phyloP scores from a whole-genome alignment of 441 rosid genomes.

The Erodium texanum region DNA sequence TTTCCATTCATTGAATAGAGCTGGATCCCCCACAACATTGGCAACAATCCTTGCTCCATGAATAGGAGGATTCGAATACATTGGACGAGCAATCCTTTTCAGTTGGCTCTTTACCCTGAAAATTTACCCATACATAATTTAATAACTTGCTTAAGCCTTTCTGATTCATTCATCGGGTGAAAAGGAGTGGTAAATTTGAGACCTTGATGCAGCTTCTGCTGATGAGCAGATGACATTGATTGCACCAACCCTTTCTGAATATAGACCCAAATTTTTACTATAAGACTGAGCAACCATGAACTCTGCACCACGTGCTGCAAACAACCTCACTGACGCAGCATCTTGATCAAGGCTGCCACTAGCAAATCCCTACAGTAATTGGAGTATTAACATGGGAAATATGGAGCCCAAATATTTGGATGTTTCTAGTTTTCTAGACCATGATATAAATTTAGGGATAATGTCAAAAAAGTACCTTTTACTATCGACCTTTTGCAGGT shows the following conservation, averaged over 20 bases:
- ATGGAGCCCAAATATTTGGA: not conserved
- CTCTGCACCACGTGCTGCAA: constrained; percentile 84
- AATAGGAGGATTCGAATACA: constrained; percentile 94
- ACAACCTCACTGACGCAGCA: constrained; percentile 80
- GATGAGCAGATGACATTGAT: constrained; percentile 83
- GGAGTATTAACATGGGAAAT: not conserved
- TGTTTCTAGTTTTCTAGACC: too few relatives aligned
- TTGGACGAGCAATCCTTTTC: constrained; percentile 89
- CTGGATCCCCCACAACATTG: constrained; percentile 71
- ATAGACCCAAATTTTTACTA: constrained; percentile 90
- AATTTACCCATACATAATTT: not conserved
- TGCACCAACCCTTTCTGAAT: constrained; percentile 91
- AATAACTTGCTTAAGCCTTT: not conserved
- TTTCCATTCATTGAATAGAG: constrained; percentile 80
- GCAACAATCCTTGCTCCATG: constrained; percentile 95
- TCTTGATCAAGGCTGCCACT: constrained; percentile 95
- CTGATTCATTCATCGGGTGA: not conserved
- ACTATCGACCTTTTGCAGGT: too few relatives aligned
- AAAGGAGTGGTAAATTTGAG: constrained; percentile 13
- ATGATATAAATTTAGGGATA: too few relatives aligned
- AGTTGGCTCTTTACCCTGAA: constrained; percentile 94
- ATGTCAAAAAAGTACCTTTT: too few relatives aligned
- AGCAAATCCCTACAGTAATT: constrained; percentile 67
- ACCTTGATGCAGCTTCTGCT: constrained; percentile 84
- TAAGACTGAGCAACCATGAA: constrained; percentile 91